These are phyloP conservation scores for Neotropicomus parvogracilis DNA, from an alignment of 1,284 basidiomycete genomes.

Conservation along the genomic window DNA sequence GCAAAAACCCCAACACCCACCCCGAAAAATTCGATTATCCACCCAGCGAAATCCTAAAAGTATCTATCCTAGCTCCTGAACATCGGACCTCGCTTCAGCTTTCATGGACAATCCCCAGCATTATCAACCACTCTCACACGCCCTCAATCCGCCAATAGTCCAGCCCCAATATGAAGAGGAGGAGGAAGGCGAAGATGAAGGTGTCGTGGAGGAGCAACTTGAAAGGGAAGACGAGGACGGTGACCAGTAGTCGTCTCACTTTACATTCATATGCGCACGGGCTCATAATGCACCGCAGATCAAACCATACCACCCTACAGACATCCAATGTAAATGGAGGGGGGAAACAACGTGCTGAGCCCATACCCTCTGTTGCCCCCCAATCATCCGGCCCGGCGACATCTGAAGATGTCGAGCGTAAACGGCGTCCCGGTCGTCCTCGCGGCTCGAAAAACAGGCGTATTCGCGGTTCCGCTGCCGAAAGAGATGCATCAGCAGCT, in stretches of 20 bases:
- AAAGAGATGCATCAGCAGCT: conserved; percentile 25
- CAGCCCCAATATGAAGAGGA: conserved; percentile 36
- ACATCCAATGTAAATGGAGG: conserved; percentile 13
- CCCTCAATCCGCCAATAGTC: conserved; percentile 55
- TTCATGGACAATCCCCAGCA: conserved; percentile 72
- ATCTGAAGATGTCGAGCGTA: conserved; percentile 37
- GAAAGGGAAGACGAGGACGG: conserved; percentile 40
- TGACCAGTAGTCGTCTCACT: conserved; percentile 28
- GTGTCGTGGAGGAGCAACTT: conserved; percentile 64
- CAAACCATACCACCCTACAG: conserved; percentile 22
- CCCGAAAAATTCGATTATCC: conserved; percentile 33
- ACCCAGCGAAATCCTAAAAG: conserved; percentile 31
- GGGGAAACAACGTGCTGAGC: conserved; percentile 22
- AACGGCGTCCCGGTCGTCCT: conserved; percentile 69
- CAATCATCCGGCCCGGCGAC: conserved; percentile 21
- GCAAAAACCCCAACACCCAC: conserved; percentile 32
- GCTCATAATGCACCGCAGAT: conserved; percentile 19
- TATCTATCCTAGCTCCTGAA: conserved; percentile 23
- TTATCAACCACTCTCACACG: conserved; percentile 76
- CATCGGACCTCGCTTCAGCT: conserved; percentile 21
- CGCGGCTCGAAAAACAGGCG: conserved; percentile 73
- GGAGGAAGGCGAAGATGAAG: conserved; percentile 61
- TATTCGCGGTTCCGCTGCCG: conserved; percentile 35
- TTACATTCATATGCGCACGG: conserved; percentile 3
- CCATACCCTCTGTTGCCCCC: conserved; percentile 13